Evolutionary conservation across 2,329 filamentous ascomycete species (phyloP).

Genomic region (Colletotrichum cereale): DNA sequence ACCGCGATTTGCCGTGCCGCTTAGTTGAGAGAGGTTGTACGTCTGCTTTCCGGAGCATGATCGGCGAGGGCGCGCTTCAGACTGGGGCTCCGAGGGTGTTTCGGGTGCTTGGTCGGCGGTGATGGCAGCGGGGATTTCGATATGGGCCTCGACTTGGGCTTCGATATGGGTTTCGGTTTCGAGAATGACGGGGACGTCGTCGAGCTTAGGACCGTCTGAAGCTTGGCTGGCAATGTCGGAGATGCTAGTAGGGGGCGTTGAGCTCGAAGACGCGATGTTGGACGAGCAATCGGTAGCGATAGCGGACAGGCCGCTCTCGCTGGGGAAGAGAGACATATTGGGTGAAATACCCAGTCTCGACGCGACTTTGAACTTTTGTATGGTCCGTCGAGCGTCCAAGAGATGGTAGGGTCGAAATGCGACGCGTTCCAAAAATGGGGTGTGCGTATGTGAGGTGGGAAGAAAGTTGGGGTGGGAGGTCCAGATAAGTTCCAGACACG

Average conservation of each 20-base stretch:
- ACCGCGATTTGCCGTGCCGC: conserved; percentile 72
- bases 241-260: conserved; percentile 76
- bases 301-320: conserved; percentile 49
- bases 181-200: conserved; percentile 41
- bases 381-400: neutral
- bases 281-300: conserved; percentile 57
- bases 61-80: conserved; percentile 65
- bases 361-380: conserved; percentile 32
- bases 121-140: conserved; percentile 26
- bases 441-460: conserved; percentile 32
- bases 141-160: conserved; percentile 31
- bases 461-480: conserved; percentile 28
- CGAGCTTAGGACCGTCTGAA: conserved; percentile 57
- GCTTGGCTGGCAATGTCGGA: conserved; percentile 72
- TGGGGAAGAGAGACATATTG: conserved; percentile 47
- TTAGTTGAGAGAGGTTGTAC: conserved; percentile 76
- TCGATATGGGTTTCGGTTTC: conserved; percentile 35
- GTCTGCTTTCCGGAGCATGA: conserved; percentile 67
- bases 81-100: conserved; percentile 43
- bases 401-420: conserved; percentile 27
- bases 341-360: conserved; percentile 36
- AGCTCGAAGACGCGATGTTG: conserved; percentile 68
- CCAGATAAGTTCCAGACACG: conserved; percentile 34
- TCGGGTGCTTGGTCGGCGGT: conserved; percentile 22
- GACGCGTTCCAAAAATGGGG: conserved; percentile 37